Evolutionary conservation across 495 filamentous ascomycete species (phyloP).

Genomic region (Articulospora tetracladia): DNA sequence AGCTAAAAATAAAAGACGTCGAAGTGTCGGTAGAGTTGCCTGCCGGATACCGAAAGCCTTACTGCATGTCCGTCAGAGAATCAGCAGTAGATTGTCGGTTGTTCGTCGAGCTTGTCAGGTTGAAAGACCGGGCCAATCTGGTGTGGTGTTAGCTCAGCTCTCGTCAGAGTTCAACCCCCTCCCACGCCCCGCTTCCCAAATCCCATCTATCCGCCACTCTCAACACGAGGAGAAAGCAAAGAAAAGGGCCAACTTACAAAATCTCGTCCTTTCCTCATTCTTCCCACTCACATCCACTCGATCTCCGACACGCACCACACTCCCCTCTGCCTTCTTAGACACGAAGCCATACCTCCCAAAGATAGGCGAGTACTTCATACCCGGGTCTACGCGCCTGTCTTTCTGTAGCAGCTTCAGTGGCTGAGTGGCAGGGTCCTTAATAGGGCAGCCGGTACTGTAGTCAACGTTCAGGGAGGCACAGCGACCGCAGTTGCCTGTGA

Average conservation of each 20-base stretch:
- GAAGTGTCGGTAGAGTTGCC: too few species aligned
- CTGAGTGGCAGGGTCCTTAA: constrained; percentile 56
- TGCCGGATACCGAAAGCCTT: too few species aligned
- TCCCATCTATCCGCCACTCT: too few species aligned
- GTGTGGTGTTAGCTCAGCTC: not conserved
- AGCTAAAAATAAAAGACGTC: too few species aligned
- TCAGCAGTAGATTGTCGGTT: too few species aligned
- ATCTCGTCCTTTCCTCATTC: constrained; percentile 55
- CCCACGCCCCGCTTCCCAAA: not conserved
- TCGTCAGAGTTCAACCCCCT: too few species aligned
- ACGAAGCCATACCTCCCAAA: constrained; percentile 83
- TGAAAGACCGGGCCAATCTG: constrained; percentile 22
- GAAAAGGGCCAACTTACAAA: constrained; percentile 47
- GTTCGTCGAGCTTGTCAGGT: too few species aligned
- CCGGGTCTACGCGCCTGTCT: constrained; percentile 73
- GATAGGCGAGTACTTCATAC: constrained; percentile 70
- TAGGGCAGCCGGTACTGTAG: constrained; percentile 67
- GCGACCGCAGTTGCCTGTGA: constrained; percentile 78
- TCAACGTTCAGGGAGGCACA: constrained; percentile 82
- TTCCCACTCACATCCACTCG: constrained; percentile 57
- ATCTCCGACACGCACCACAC: constrained; percentile 62
- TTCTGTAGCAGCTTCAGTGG: constrained; percentile 74
- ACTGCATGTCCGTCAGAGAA: too few species aligned
- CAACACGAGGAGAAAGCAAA: not conserved
- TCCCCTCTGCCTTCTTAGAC: constrained; percentile 25